Evolutionary conservation across 306 rosid species (phyloP).

Genomic region (Glycine tomentella): DNA sequence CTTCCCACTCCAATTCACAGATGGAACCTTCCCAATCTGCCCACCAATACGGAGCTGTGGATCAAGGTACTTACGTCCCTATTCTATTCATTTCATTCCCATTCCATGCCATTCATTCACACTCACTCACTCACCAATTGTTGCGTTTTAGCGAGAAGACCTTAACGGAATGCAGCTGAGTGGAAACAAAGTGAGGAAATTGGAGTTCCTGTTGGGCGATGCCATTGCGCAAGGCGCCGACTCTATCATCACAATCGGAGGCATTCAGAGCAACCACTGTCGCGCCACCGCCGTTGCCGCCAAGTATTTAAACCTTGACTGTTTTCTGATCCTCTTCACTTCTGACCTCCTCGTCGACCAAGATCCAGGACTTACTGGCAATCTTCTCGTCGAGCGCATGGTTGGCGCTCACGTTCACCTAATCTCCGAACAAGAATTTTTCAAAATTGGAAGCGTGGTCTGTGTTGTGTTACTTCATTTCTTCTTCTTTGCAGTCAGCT

Average conservation of each 20-base stretch:
- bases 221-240: slow-evolving; percentile 84
- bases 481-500: too few relatives aligned
- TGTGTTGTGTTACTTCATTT: slow-evolving; percentile 45
- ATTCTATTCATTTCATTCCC: too few relatives aligned
- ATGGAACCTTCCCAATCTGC: slow-evolving; percentile 94
- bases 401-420: slow-evolving; percentile 85
- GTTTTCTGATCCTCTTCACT: slow-evolving; percentile 78
- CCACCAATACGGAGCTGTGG: slow-evolving; percentile 78
- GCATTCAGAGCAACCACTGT: slow-evolving; percentile 97
- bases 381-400: slow-evolving; percentile 92
- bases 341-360: slow-evolving; percentile 72
- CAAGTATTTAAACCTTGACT: slow-evolving; percentile 83
- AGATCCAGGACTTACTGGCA: slow-evolving; percentile 87
- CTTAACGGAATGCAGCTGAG: slow-evolving; percentile 95
- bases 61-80: slow-evolving; percentile 54
- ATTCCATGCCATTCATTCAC: too few relatives aligned
- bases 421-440: slow-evolving; percentile 82
- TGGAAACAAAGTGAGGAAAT: slow-evolving; percentile 90
- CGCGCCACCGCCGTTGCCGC: slow-evolving; percentile 99
- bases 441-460: slow-evolving; percentile 79
- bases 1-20: slow-evolving; percentile 94
- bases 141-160: slow-evolving; percentile 72
- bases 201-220: slow-evolving; percentile 94
- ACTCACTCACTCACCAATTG: too few relatives aligned
- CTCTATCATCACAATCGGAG: slow-evolving; percentile 80